Evolutionary conservation across 1,139 yeast genomes (phyloP).

Genomic region (Saccharomyces hybrid): DNA sequence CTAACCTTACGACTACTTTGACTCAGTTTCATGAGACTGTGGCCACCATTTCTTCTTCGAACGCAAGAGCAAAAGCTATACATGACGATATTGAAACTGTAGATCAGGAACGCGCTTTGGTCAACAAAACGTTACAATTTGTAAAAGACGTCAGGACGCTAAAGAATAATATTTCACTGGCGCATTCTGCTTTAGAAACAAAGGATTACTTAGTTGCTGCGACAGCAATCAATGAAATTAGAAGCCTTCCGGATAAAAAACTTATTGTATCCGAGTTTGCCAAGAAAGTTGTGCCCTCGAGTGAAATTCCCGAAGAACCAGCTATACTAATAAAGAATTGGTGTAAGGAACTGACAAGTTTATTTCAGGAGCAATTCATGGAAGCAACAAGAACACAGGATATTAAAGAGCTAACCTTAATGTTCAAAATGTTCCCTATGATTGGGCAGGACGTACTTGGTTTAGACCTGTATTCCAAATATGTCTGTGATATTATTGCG

Average conservation of each 20-base stretch:
- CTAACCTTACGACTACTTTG: conserved; percentile 40
- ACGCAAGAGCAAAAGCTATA: conserved; percentile 56
- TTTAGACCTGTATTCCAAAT: conserved; percentile 69
- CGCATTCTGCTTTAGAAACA: conserved; percentile 22
- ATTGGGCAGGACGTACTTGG: conserved; percentile 71
- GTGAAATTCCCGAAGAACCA: conserved; percentile 84
- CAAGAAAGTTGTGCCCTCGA: conserved; percentile 77
- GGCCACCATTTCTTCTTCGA: conserved; percentile 41
- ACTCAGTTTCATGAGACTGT: conserved; percentile 31
- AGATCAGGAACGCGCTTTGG: conserved; percentile 65
- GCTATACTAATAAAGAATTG: conserved; percentile 48
- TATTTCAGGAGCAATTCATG: conserved; percentile 57
- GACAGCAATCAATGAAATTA: conserved; percentile 59
- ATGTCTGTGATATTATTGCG: conserved; percentile 78
- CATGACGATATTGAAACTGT: conserved; percentile 63
- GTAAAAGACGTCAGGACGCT: conserved; percentile 59
- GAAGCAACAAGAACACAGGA: conserved; percentile 60
- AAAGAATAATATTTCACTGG: conserved; percentile 25
- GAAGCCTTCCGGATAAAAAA: conserved; percentile 48
- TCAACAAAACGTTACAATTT: conserved; percentile 55
- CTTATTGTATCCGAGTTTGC: conserved; percentile 66
- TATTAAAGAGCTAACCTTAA: conserved; percentile 55
- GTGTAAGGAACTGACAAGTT: conserved; percentile 47
- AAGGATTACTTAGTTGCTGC: conserved; percentile 62
- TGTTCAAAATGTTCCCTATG: conserved; percentile 78